These are phyloP conservation scores for Ogataea chonburiensis DNA, from an alignment of 805 yeast species.

Conservation along the genomic window DNA sequence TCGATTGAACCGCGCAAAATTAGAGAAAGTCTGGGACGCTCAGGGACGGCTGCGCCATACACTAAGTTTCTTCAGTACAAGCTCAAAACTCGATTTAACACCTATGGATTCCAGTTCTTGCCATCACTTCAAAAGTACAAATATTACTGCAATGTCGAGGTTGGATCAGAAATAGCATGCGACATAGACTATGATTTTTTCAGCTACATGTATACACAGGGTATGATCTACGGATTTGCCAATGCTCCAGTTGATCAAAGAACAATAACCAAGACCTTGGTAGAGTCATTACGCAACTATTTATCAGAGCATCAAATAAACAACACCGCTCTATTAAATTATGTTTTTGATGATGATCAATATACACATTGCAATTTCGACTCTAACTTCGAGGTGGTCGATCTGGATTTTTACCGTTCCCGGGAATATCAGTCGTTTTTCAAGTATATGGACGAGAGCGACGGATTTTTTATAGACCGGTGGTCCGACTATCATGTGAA, in stretches of 20 bases:
- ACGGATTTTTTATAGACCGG: conserved; percentile 58
- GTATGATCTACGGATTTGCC: conserved; percentile 47
- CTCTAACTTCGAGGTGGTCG: conserved; percentile 58
- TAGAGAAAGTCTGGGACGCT: conserved; percentile 42
- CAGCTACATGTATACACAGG: conserved; percentile 37
- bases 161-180: conserved; percentile 52
- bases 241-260: conserved; percentile 28
- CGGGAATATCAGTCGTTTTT: conserved; percentile 46
- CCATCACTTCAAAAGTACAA: conserved; percentile 43
- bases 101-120: conserved; percentile 43
- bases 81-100: conserved; percentile 57
- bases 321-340: conserved; percentile 25
- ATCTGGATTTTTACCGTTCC: conserved; percentile 49
- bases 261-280: conserved; percentile 31
- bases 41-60: conserved; percentile 26
- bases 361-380: conserved; percentile 51
- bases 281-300: conserved; percentile 44
- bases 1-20: conserved; percentile 61
- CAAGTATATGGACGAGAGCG: conserved; percentile 43
- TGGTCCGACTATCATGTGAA: conserved; percentile 58
- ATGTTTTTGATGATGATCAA: conserved; percentile 9
- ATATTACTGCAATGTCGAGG: conserved; percentile 60
- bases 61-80: conserved; percentile 43
- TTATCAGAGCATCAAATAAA: conserved; percentile 43
- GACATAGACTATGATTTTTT: conserved; percentile 57